phyloP scores from a whole-genome alignment of 2,329 filamentous ascomycete genomes.

The Penicillium glabrum region DNA sequence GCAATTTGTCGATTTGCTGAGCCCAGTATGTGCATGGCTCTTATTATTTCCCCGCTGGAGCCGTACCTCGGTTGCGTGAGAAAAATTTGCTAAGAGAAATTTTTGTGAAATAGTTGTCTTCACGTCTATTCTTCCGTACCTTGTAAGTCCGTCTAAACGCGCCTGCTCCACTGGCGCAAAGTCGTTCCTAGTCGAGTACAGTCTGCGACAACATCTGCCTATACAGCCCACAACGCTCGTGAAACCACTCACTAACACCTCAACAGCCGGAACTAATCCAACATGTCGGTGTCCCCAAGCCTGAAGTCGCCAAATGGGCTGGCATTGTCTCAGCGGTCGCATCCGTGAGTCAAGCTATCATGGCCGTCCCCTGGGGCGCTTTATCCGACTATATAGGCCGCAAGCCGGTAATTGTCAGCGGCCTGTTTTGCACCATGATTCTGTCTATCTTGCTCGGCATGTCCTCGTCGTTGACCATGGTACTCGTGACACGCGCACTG shows the following conservation, averaged over 20 bases:
- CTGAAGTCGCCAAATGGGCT: conserved; percentile 77
- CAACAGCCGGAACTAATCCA: conserved; percentile 75
- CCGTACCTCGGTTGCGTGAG: background rate
- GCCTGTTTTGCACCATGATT: conserved; percentile 75
- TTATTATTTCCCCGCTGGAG: background rate
- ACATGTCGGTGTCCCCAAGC: conserved; percentile 66
- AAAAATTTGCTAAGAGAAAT: background rate
- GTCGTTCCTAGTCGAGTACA: background rate
- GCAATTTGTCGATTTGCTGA: conserved; percentile 78
- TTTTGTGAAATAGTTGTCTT: conserved; percentile 12
- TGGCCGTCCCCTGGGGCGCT: conserved; percentile 73
- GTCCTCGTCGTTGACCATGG: conserved; percentile 75
- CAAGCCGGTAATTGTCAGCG: conserved; percentile 76
- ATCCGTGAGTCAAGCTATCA: conserved; percentile 69
- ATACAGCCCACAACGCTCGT: conserved; percentile 3
- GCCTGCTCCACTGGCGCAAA: conserved; percentile 7
- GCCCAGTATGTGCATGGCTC: conserved; percentile 46
- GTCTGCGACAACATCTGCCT: conserved; percentile 4
- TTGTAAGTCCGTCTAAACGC: conserved; percentile 25
- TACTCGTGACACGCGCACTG: conserved; percentile 73
- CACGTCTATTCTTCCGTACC: conserved; percentile 20
- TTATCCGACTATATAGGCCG: conserved; percentile 77
- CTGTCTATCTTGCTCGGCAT: conserved; percentile 82
- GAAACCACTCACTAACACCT: conserved; percentile 13
- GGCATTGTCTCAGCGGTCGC: conserved; percentile 71